Conservation (phyloP, 352 stramenopile genomes). For the Globisporangium cylindrosporum region DNA sequence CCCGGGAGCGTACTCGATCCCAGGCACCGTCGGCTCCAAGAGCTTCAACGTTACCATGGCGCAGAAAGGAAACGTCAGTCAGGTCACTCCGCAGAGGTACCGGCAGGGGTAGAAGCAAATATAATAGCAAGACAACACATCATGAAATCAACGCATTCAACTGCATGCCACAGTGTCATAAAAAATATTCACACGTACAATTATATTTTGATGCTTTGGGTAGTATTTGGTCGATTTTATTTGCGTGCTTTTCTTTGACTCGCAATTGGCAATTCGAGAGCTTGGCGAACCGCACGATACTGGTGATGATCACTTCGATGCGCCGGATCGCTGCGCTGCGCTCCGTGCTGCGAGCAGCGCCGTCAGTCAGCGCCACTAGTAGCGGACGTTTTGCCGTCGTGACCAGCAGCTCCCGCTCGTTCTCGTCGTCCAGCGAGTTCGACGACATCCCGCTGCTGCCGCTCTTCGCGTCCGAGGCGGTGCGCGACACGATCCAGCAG, state of each 20-base stretch:
- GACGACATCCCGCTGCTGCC: constrained; percentile 42
- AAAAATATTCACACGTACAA: no score
- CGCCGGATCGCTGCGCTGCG: neutral
- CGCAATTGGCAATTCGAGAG: neutral
- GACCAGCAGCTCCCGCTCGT: neutral
- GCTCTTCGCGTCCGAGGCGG: constrained; percentile 33
- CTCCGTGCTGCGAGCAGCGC: neutral
- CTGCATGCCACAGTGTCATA: no score
- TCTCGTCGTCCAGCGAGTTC: constrained; percentile 12
- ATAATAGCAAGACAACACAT: neutral
- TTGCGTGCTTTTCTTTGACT: neutral
- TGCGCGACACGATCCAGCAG: constrained; percentile 37
- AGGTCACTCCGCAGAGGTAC: neutral
- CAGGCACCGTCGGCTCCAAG: constrained; percentile 51
- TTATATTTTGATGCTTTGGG: neutral
- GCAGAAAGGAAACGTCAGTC: neutral
- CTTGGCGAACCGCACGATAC: neutral
- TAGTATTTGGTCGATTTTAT: neutral
- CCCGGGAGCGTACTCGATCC: constrained; percentile 51
- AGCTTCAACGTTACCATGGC: constrained; percentile 73
- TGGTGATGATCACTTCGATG: neutral
- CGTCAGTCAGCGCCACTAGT: neutral
- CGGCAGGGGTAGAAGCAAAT: neutral
- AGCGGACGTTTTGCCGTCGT: neutral
- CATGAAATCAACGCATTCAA: no score